phyloP scores from a whole-genome alignment of 176 grass and related monocot species.

The Oryza officinalis region DNA sequence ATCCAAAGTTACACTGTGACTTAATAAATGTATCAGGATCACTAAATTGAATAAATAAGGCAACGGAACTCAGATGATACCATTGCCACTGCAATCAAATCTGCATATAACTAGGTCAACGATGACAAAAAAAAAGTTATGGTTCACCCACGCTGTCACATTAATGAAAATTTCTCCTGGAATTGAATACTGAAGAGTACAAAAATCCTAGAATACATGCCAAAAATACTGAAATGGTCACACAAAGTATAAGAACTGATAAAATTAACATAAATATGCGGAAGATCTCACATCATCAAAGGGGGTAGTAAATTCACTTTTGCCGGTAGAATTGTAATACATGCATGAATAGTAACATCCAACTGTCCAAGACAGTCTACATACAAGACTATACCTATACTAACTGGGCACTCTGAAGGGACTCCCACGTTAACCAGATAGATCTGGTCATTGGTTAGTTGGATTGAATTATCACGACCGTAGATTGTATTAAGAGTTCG shows the following conservation, averaged over 20 bases:
- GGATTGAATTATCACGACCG: too few relatives aligned
- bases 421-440: too few relatives aligned
- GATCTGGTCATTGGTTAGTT: too few relatives aligned
- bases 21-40: neutral
- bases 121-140: neutral
- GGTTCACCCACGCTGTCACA: neutral
- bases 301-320: too few relatives aligned
- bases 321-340: too few relatives aligned
- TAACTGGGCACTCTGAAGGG: too few relatives aligned
- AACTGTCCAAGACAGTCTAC: too few relatives aligned
- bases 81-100: neutral
- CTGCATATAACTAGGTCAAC: neutral
- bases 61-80: slow-evolving; percentile 7
- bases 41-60: neutral
- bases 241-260: neutral
- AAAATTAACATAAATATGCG: neutral
- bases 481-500: too few relatives aligned
- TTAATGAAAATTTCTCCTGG: neutral
- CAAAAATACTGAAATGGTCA: neutral
- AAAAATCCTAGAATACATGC: neutral
- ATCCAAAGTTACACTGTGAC: neutral
- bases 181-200: neutral
- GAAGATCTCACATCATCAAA: neutral
- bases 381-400: too few relatives aligned
- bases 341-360: too few relatives aligned